phyloP scores from a whole-genome alignment of 75 land plant genomes.

The Cunninghamia lanceolata region DNA sequence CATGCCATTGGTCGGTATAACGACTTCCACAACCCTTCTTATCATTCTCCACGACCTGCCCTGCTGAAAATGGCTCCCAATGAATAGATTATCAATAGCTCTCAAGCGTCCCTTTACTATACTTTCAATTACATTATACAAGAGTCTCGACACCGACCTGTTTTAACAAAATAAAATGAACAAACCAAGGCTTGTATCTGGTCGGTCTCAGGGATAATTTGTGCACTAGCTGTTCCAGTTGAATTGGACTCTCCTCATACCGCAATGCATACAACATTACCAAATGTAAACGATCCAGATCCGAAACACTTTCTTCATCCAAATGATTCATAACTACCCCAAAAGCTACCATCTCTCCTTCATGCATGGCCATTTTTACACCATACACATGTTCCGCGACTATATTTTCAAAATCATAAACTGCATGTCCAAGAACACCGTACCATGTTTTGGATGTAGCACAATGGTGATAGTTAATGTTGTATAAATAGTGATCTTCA shows the following conservation, averaged over 20 bases:
- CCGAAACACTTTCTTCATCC: conserved; percentile 74
- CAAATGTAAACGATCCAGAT: conserved; percentile 74
- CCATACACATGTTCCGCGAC: conserved; percentile 69
- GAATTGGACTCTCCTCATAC: conserved; percentile 95
- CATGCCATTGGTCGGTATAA: too few relatives aligned
- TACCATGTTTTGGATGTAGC: conserved; percentile 96
- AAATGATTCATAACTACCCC: conserved; percentile 87
- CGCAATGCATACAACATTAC: conserved; percentile 96
- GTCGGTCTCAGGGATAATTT: conserved; percentile 73
- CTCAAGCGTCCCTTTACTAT: conserved; percentile 83
- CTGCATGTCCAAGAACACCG: conserved; percentile 85
- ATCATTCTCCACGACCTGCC: too few relatives aligned
- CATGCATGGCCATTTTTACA: conserved; percentile 41
- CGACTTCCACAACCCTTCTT: too few relatives aligned
- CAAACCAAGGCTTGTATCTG: conserved; percentile 89
- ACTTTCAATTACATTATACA: conserved; percentile 88
- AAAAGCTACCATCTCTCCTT: conserved; percentile 74
- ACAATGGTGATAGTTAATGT: conserved; percentile 94
- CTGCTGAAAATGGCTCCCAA: conserved; percentile 94
- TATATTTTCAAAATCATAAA: conserved; percentile 68
- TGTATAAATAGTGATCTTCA: conserved; percentile 93
- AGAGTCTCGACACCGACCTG: conserved; percentile 95
- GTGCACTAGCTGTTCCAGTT: conserved; percentile 85
- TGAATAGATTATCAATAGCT: conserved; percentile 91
- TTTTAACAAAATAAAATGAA: conserved; percentile 84